These are phyloP conservation scores for Venturia nashicola DNA, from an alignment of 2,329 filamentous ascomycete species.

Conservation along the genomic window DNA sequence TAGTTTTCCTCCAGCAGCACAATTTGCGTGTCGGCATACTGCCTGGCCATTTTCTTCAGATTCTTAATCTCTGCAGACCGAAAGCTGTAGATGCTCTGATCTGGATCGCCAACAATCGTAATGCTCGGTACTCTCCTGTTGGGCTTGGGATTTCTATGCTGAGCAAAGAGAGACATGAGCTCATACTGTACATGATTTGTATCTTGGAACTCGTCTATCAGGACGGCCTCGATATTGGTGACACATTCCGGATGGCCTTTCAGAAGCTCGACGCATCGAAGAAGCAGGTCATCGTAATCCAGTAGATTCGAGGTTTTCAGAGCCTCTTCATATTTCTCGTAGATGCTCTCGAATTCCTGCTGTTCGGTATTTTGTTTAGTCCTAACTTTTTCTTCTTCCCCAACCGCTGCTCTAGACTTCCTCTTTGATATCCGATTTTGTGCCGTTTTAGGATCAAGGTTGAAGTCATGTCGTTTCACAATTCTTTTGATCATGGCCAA, in stretches of 20 bases:
- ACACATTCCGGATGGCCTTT: constrained; percentile 65
- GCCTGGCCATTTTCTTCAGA: constrained; percentile 60
- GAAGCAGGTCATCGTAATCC: constrained; percentile 86
- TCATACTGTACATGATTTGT: constrained; percentile 94
- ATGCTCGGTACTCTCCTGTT: constrained; percentile 49
- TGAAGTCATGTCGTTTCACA: constrained; percentile 58
- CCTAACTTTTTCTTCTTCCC: neutral
- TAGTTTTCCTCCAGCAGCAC: constrained; percentile 91
- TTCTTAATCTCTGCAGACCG: constrained; percentile 88
- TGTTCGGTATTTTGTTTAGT: constrained; percentile 34
- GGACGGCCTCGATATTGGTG: constrained; percentile 75
- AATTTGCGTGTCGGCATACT: constrained; percentile 68
- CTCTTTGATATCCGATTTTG: constrained; percentile 59
- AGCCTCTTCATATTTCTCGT: constrained; percentile 64
- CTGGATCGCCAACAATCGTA: constrained; percentile 90
- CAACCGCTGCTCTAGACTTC: constrained; percentile 40
- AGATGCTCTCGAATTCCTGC: constrained; percentile 56
- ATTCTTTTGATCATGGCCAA: constrained; percentile 70
- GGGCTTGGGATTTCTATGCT: constrained; percentile 19
- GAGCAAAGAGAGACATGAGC: constrained; percentile 78
- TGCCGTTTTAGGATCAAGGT: constrained; percentile 58
- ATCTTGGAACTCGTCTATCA: constrained; percentile 97
- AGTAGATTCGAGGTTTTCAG: constrained; percentile 67
- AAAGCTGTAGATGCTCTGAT: constrained; percentile 97
- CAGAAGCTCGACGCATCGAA: constrained; percentile 72